Base-by-base conservation (phyloP, 257 asterid species). In the Dorcoceras hygrometricum region DNA sequence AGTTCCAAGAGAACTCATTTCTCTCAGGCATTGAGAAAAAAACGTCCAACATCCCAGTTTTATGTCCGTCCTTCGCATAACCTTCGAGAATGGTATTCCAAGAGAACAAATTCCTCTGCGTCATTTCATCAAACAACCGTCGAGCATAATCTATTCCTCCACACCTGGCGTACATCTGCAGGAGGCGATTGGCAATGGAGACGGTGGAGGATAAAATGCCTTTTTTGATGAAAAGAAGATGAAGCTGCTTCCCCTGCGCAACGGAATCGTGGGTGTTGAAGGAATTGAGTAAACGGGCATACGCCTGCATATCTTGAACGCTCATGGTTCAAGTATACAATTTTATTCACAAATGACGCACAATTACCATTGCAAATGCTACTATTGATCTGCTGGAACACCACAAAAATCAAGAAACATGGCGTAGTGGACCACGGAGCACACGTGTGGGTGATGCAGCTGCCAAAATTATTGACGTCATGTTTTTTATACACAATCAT, bases 41-140 rank as follows among this genome's bases (percentile, higher is more conserved):
- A 46, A 78, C 39, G 29, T 69, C 68, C 71, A 86, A 31, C 10
- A 77, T 71, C 1, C 74, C 73, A 26, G 54, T 57, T n/a, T 50
- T 71, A 12, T 62, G 65, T 0, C 86, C 88, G 6, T 57, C 24
- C 73, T 83, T 86, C 39, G 93, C 83, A 19, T 80, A 83, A 26
- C 93, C 91, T 76, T 89, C 98, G 23, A 89, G 82, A 79, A 92
- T 76, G 53, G 86, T 79, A 65, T 87, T 92, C 95, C 93, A 89
- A 59, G 93, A 73, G 82, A 89, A 92, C 50, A 60, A 53, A 27
- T 86, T 92, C 75, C 88, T 80, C 0, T 78, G 70, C 67, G 88
- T 74, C 86, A 89, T 89, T 75, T 92, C 95, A 29, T 84, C 97
- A 19, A 92, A 92, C 89, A 89, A 72, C 2, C 59, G 70, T 0